Evolutionary conservation across 805 yeast species (phyloP), one percentile per base, ranked within the genome.

Genomic region (Ogataea polymorpha): DNA sequence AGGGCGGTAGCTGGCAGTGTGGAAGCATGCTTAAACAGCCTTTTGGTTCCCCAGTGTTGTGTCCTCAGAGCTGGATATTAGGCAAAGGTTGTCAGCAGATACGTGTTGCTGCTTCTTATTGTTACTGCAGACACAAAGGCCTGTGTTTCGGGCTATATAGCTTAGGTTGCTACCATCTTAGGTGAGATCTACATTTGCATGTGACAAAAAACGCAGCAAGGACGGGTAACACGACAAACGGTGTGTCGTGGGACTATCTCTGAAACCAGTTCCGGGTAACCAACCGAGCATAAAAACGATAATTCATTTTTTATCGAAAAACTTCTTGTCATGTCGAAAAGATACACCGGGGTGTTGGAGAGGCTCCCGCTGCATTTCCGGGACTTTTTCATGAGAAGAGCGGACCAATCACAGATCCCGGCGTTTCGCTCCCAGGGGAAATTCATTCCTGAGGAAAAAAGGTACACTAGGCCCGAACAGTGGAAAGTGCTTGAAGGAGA

Each of bases 401-500:
- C 59, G 5, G 49, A 42, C 23, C 41, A 50, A 18, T 50, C 61
- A 2, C 65, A 61, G 42, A 41, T 65, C 8, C 68, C 68, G 6
- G 65, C 64, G 2, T 49, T 60, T 49, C 59, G 6, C 54, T 53
- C 35, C 52, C 44, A 10, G 42, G 48, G 20, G 53, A 53, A 18
- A 65, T 67, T 13, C 16, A 23, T 40, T 25, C 62, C 62, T 3
- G 59, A 58, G 31, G 55, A 58, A 11, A 58, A 62, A 31, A 48
- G 57, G 39, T 59, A 47, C 45, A 72, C 72, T 51, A 66, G 68
- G 12, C 67, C 75, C 24, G 68, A 70, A 45, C 73, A 82, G 33
- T 74, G 84, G 69, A 80, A 77, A 34, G 79, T 77, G 49, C 68
- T 80, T 33, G 79, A 77, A 16, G 95, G 95, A 15, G 96, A 87